Evolutionary conservation across 805 yeast genomes (phyloP), one percentile per base, ranked within the genome.

Genomic region (Allodekkera sacchari): DNA sequence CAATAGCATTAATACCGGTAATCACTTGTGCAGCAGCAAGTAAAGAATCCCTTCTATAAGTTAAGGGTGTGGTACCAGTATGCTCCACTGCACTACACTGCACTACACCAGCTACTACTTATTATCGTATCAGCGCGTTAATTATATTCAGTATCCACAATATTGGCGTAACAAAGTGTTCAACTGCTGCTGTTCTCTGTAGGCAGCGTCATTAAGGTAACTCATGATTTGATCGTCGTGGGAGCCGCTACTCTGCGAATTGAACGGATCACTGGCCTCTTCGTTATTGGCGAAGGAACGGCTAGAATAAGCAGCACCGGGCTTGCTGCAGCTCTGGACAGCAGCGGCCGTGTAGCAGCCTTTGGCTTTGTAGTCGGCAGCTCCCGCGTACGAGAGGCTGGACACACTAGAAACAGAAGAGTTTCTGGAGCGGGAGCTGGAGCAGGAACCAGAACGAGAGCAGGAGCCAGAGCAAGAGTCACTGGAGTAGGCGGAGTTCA

Each of bases 41-140:
- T 28, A 77, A 45, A 0, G 84, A 74, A 51, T 78, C 85, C 11
- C 68, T 59, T 45, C 84, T 63, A 30, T 69, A 59, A 19, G 54
- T 51, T 56, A 78, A 57, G 9, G 84, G 84, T 0, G 85, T 78
- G 1, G 83, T 73, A 12, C 85, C 87, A 1, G 85, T 74, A 46
- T 78, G 87, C 32, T 74, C n/a, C n/a, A n/a, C n/a, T n/a, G n/a
- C n/a, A n/a, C n/a, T n/a, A n/a, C n/a, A n/a, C n/a, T n/a, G n/a
- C n/a, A n/a, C n/a, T n/a, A n/a, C n/a, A n/a, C n/a, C n/a, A n/a
- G n/a, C n/a, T n/a, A n/a, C n/a, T n/a, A 2, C 7, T 18, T 18
- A 6, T 14, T 2, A 12, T 7, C 3, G 7, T 7, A 25, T 7
- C 13, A 7, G 13, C 15, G 16, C 17, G 13, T 9, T 8, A 24